Base-by-base conservation (phyloP, 108 stramenopile genomes). In the Chaetoceros muelleri region DNA sequence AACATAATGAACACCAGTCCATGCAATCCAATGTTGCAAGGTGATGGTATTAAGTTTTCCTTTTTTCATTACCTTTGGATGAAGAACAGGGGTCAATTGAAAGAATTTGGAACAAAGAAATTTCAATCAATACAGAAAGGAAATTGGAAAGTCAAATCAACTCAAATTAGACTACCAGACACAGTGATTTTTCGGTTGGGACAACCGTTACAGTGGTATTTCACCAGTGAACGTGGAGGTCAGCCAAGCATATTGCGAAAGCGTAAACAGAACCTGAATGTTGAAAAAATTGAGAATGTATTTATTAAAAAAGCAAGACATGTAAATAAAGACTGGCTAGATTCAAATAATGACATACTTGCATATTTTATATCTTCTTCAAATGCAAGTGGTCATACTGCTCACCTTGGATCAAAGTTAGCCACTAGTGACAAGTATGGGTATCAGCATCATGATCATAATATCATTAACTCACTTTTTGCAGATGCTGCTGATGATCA, bases 191-290 rank as follows among this genome's bases (percentile, higher is more conserved):
- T 87, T 70, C 79, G 85, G 19, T 88, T 81, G 53, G 83, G 88
- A 16, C 82, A 84, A 52, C 89, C 92, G 24, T 75, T 85, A 17
- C 62, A 63, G 30, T 93, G 92, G 92, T 93, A 86, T 52, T 93
- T 93, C 52, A 91, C 88, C 0, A 75, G 75, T 58, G 65, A 74
- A 44, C 67, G 70, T 53, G 71, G 74, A 8, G 74, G 74, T 17
- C 55, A 58, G 30, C 64, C 65, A 16, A 73, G 75, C 27, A 85
- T 89, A 18, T 69, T 80, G 44, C 66, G 85, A 48, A 88, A 87
- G 64, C 70, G 83, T 48, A 90, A 80, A 61, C 67, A 77, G 46
- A 88, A 86, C 50, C 71, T 84, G 19, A 93, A 87, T 46, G 26
- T 93, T 28, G 76, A 77, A 40, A 90, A 87, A 31, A 93, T 93